These are phyloP conservation scores for Blepharisma undulans DNA, from an alignment of 169 alveolate species.

Conservation along the genomic window DNA sequence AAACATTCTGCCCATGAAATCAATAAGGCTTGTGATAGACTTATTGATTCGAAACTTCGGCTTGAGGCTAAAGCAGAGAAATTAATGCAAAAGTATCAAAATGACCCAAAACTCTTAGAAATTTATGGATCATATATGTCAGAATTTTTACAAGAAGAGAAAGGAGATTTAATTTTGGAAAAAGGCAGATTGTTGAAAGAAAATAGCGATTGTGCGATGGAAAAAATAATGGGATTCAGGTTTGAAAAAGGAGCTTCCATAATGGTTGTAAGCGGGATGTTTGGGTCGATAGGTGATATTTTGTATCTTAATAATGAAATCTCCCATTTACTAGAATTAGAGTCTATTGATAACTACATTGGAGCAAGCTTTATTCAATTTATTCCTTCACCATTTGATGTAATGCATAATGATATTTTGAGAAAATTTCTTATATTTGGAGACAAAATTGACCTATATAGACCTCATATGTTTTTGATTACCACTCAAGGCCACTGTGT, in stretches of 20 bases:
- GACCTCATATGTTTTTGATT: background rate
- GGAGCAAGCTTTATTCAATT: background rate
- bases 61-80: background rate
- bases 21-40: background rate
- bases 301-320: background rate
- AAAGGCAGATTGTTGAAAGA: background rate
- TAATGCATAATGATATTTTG: background rate
- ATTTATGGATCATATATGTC: background rate
- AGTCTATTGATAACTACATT: background rate
- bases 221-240: background rate
- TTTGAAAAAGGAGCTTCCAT: background rate
- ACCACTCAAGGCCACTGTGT: background rate
- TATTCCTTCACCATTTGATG: slow-evolving; percentile 15
- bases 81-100: background rate
- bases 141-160: background rate
- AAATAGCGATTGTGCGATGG: background rate
- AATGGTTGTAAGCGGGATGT: background rate
- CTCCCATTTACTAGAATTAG: background rate
- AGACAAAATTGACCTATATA: background rate
- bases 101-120: background rate
- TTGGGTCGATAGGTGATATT: background rate
- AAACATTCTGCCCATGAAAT: background rate
- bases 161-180: background rate
- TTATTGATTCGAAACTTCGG: background rate
- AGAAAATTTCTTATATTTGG: background rate